Percentiles rank a stretch among this genome's conserved stretches.
phyloP scores from a whole-genome alignment of 208 protist species.

The Sergeia podlipaevii region DNA sequence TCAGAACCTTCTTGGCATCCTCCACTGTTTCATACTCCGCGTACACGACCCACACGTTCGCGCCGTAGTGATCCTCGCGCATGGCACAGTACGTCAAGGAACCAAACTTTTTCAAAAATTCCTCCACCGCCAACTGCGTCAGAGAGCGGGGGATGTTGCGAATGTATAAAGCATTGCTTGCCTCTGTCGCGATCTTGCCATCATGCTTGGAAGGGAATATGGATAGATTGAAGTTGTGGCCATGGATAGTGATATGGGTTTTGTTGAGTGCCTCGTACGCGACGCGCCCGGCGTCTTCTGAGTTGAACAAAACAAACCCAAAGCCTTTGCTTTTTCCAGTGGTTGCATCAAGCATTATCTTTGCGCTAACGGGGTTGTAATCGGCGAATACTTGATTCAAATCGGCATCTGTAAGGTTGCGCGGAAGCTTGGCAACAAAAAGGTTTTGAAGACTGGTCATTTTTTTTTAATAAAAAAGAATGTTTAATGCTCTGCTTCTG shows the following conservation, averaged over 20 bases:
- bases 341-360: slow-evolving; percentile 89
- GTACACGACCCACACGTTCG: slow-evolving; percentile 82
- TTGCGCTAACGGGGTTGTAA: slow-evolving; percentile 83
- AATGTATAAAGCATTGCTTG: slow-evolving; percentile 68
- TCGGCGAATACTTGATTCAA: slow-evolving; percentile 72
- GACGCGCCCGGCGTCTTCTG: slow-evolving; percentile 74
- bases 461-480: too few relatives aligned
- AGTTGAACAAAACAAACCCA: slow-evolving; percentile 96
- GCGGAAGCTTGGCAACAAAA: slow-evolving; percentile 95
- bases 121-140: slow-evolving; percentile 55
- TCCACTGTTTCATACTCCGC: slow-evolving; percentile 74
- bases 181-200: slow-evolving; percentile 56
- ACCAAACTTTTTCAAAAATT: slow-evolving; percentile 63
- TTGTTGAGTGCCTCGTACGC: slow-evolving; percentile 78
- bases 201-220: slow-evolving; percentile 87
- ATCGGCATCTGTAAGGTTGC: slow-evolving; percentile 73
- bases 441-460: slow-evolving; percentile 93
- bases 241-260: slow-evolving; percentile 40
- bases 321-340: slow-evolving; percentile 93
- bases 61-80: slow-evolving; percentile 83
- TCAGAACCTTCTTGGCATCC: slow-evolving; percentile 49
- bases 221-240: slow-evolving; percentile 69
- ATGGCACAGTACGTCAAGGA: slow-evolving; percentile 83
- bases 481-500: too few relatives aligned
- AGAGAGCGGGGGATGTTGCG: slow-evolving; percentile 74